These are phyloP conservation scores for Aethionema arabicum DNA, from an alignment of 345 rosid genomes.

Conservation along the genomic window DNA sequence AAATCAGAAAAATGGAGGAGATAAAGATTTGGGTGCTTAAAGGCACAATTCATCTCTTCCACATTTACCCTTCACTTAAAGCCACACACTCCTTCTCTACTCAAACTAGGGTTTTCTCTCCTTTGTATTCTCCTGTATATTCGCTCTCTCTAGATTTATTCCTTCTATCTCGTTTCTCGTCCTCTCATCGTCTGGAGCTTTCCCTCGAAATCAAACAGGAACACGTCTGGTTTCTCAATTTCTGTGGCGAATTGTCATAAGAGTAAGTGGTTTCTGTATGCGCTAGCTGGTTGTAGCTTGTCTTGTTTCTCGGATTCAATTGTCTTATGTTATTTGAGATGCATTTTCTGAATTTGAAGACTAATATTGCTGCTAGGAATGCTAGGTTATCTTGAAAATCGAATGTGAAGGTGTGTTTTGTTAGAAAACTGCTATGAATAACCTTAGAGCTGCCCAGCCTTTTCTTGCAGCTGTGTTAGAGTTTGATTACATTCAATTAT, in stretches of 20 bases:
- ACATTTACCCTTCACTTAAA: conserved; percentile 37
- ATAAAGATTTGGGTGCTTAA: conserved; percentile 37
- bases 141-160: not conserved
- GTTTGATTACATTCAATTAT: not conserved
- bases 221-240: conserved; percentile 6
- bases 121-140: conserved; percentile 7
- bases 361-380: not conserved
- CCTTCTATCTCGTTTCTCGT: not conserved
- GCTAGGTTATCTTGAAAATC: not conserved
- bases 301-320: not conserved
- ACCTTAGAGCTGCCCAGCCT: not conserved
- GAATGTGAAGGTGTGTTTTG: not conserved
- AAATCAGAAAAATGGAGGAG: conserved; percentile 46
- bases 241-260: not conserved
- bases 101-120: conserved; percentile 34
- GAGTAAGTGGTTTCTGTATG: not conserved
- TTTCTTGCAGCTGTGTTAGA: conserved; percentile 3
- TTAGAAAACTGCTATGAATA: not conserved
- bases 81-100: conserved; percentile 29
- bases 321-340: not conserved
- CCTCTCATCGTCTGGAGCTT: not conserved
- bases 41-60: conserved; percentile 28
- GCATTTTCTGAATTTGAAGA: not conserved
- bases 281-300: not conserved
- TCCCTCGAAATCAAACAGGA: not conserved